Evolutionary conservation across 352 stramenopile species (phyloP), one percentile per base, ranked within the genome.

Genomic region (Phytophthora melonis): DNA sequence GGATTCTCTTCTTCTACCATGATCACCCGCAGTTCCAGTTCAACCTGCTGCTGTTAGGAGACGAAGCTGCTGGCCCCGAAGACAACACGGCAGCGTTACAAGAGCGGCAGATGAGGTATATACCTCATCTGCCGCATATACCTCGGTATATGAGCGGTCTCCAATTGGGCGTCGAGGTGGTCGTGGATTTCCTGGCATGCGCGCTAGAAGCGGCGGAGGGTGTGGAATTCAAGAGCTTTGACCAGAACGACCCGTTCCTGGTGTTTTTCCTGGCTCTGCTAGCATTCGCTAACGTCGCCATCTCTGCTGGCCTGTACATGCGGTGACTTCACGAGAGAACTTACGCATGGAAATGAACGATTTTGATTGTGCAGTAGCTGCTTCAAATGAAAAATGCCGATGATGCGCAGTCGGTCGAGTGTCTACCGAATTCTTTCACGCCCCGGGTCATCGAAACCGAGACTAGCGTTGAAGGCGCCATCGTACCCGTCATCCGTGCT

Each of bases 121-220:
- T n/a, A n/a, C n/a, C n/a, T n/a, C n/a, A n/a, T n/a, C n/a, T n/a
- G n/a, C n/a, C n/a, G n/a, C n/a, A n/a, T n/a, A n/a, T n/a, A n/a
- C n/a, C n/a, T n/a, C n/a, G n/a, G n/a, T n/a, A n/a, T 25, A 25
- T 43, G 13, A 43, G 36, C 36, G 36, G 36, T 43, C 36, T 43
- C 36, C 36, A 43, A 43, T 16, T 43, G 36, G 36, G 36, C 13
- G 36, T 43, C 13, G 36, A 43, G 36, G 36, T 43, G 36, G 41
- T 50, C 41, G 58, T 81, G 5, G 74, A 76, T 60, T 73, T 68
- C 39, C 11, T 75, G 1, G 70, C 70, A 10, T 74, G 66, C 34
- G 23, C 47, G 0, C 11, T 70, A 5, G 74, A 81, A 52, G 70
- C 64, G 13, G 43, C 47, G 3, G 47, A 70, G 23, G 74, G 69